Base-by-base conservation (phyloP, 2,329 filamentous ascomycete genomes). In the Bipolaris bicolor region DNA sequence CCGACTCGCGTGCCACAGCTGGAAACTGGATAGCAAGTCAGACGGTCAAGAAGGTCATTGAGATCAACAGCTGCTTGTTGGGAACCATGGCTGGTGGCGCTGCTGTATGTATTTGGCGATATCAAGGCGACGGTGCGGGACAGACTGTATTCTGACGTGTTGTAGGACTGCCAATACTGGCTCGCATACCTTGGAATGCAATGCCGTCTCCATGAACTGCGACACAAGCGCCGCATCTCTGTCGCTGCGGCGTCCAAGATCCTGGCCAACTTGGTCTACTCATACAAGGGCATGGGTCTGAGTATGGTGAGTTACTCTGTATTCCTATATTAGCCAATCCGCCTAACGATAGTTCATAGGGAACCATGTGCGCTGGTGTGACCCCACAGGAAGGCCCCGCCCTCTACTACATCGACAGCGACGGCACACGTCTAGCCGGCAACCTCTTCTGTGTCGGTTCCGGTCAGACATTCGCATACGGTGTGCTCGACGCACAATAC, bases 21-120 rank as follows among this genome's bases (percentile, higher is more conserved):
- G 95, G 95, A 73, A 96, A 95, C 86, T 99, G 95, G 95, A 99
- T 99, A 80, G 95, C 95, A 66, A 96, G 91, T 81, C 95, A 99
- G 85, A 99, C 95, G 52, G 95, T 99, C 76, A 99, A 99, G 88
- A 99, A 99, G 86, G 95, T 99, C 69, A 98, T 99, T 76, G 92
- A 97, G 85, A 97, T 97, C 84, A 97, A 97, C 83, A 91, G 85
- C 80, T 90, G 89, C 79, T 85, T 99, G 79, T 82, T 99, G 73
- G 95, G 95, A 65, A 99, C 95, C 68, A 97, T 99, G 94, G 95
- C 95, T 63, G 95, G 95, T 79, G 95, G 95, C 81, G 95, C 95
- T 75, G 95, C 95, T 79, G 87, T 89, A 48, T 31, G 37, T 31
- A 40, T 46, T 18, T 20, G n/a, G 3, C 39, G 15, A 39, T 11